These are phyloP conservation scores for Dryadomyces sulphureus DNA, from an alignment of 2,329 filamentous ascomycete genomes.

Conservation along the genomic window DNA sequence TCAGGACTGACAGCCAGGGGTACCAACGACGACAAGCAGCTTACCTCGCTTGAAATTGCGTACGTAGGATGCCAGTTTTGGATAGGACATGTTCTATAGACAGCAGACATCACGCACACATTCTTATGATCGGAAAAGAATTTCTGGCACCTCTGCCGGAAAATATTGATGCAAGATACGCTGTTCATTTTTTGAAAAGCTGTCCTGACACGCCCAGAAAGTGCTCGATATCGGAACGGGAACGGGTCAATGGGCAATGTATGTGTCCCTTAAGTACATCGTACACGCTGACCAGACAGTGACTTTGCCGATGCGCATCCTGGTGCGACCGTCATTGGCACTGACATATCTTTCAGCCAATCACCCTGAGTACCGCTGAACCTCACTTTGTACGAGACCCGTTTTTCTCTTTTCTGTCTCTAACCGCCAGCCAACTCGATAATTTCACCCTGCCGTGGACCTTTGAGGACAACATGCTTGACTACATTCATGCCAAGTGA, in stretches of 20 bases:
- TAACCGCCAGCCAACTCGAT: not conserved
- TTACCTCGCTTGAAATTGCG: not conserved
- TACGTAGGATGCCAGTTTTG: too few relatives aligned
- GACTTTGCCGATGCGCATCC: not conserved
- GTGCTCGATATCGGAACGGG: not conserved
- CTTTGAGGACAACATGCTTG: conserved; percentile 32
- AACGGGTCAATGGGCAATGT: not conserved
- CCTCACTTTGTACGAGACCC: not conserved
- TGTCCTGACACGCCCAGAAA: not conserved
- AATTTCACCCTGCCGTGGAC: conserved; percentile 17
- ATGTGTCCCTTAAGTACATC: not conserved
- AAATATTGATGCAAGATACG: not conserved
- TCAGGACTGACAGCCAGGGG: not conserved
- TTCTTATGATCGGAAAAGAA: too few relatives aligned
- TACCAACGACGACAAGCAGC: not conserved
- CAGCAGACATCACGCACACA: too few relatives aligned
- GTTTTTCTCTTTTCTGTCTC: not conserved
- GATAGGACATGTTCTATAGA: too few relatives aligned
- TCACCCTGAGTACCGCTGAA: not conserved
- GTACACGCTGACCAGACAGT: not conserved
- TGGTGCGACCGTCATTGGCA: not conserved
- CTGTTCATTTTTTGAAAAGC: not conserved
- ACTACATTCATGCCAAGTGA: conserved; percentile 45
- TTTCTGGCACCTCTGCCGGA: not conserved
- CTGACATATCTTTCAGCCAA: not conserved